Percentiles rank a stretch among this genome's conserved stretches.
These are phyloP conservation scores for Chrysopogon serrulatus DNA, from an alignment of 176 grass and related monocot species.

Conservation along the genomic window DNA sequence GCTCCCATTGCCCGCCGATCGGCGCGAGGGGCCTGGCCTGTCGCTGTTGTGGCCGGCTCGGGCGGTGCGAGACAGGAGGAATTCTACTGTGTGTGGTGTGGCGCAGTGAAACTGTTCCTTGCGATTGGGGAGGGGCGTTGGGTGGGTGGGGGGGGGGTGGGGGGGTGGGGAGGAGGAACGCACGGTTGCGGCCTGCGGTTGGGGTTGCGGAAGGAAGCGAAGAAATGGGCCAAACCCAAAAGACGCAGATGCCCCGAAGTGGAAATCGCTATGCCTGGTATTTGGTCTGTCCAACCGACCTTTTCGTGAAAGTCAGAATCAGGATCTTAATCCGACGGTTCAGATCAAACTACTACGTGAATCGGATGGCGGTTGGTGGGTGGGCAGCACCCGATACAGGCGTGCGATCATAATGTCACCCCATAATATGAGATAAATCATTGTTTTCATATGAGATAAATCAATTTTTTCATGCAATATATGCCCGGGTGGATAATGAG, in stretches of 20 bases:
- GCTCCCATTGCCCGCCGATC: constrained; percentile 30
- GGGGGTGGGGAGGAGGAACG: neutral
- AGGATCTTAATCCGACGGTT: neutral
- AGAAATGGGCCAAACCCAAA: neutral
- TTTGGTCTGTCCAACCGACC: neutral
- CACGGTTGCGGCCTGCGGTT: neutral
- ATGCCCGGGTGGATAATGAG: neutral
- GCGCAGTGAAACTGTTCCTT: constrained; percentile 2
- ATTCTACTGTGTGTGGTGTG: neutral
- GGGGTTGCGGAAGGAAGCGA: neutral
- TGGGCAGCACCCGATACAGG: neutral
- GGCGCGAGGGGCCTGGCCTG: neutral
- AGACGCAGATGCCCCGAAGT: neutral
- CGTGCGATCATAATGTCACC: neutral
- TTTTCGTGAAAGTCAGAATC: neutral
- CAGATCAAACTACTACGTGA: neutral
- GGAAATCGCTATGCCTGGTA: neutral
- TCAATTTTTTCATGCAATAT: neutral
- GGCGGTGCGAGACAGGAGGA: constrained; percentile 1
- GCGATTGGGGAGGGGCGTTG: constrained; percentile 4
- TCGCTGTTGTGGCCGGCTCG: neutral
- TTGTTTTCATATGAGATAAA: neutral
- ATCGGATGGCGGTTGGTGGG: neutral
- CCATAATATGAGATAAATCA: neutral
- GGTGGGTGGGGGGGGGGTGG: neutral